phyloP scores from a whole-genome alignment of 495 filamentous ascomycete genomes.

The Geoglossum glabrum region DNA sequence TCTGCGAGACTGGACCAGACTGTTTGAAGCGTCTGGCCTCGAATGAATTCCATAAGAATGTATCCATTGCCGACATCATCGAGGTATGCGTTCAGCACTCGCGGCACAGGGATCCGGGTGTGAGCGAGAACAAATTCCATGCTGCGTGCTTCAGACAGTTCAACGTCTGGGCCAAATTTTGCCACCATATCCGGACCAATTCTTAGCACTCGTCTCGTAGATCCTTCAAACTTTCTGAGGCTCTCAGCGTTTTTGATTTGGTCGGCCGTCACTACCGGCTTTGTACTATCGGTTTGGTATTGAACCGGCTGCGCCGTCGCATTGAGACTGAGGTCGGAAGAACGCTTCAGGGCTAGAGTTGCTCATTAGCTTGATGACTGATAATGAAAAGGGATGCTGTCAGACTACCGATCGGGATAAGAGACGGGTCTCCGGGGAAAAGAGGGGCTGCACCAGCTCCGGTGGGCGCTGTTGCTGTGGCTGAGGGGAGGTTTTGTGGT shows the following conservation, averaged over 20 bases:
- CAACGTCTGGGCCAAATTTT: not conserved
- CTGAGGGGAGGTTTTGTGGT: too few relatives aligned
- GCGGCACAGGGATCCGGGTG: conserved; percentile 1
- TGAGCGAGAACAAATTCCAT: not conserved
- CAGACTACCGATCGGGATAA: too few relatives aligned
- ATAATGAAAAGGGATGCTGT: too few relatives aligned
- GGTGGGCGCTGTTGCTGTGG: too few relatives aligned
- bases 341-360: too few relatives aligned
- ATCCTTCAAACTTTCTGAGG: not conserved
- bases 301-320: too few relatives aligned
- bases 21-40: not conserved
- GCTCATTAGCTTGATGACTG: too few relatives aligned
- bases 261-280: not conserved
- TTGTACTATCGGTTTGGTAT: too few relatives aligned
- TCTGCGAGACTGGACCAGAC: not conserved
- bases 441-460: too few relatives aligned
- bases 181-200: not conserved
- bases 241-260: not conserved
- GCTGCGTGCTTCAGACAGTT: not conserved
- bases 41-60: conserved; percentile 1
- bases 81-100: not conserved
- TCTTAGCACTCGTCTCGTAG: not conserved
- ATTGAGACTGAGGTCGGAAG: too few relatives aligned
- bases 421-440: too few relatives aligned
- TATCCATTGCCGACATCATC: not conserved